Base-by-base conservation (phyloP, 306 rosid genomes). In the Vachellia pachyceras region DNA sequence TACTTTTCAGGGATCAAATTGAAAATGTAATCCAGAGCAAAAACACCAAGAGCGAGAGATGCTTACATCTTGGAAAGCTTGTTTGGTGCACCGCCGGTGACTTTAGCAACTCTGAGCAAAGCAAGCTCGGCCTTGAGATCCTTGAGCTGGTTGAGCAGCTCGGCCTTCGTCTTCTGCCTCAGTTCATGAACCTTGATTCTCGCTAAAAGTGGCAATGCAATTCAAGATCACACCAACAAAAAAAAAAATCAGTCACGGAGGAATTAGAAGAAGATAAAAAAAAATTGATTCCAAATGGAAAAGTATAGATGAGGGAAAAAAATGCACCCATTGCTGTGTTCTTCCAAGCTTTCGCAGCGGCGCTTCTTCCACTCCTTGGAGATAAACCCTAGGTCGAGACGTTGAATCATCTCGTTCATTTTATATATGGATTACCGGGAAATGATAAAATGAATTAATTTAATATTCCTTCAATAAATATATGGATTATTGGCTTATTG, bases 31-130 rank as follows among this genome's bases (percentile, higher is more conserved):
- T 23, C 63, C 14, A 58, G 29, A 58, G 23, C 5, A 58, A 57
- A 58, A 5, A 17, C 17, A 58, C 10, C n/a, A 13, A 29, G 40
- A 61, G 40, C 3, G 22, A 35, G 69, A 63, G 23, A 64, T 14
- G 15, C 10, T 65, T 83, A 95, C 99, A 95, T 95, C 89, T 95
- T 95, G 84, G 98, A 93, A 57, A 93, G 99, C 90, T 93, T 95
- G 92, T 95, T 95, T 76, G 99, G 92, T 3, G 98, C 98, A 42
- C 98, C 99, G 1, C 98, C 98, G 8, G 99, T 95, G 88, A 93
- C 99, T 91, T 95, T 95, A 15, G 99, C 96, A 5, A 95, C 99
- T n/a, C 98, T 97, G 65, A 95, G 99, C 71, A 91, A 86, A 7
- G 97, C 87, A 65, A 95, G 95, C 84, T 93, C 99, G 0, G 99